Percentiles rank a stretch among this genome's conserved stretches.
phyloP scores from a whole-genome alignment of 2,329 filamentous ascomycete species.

The Colletotrichum viniferum region DNA sequence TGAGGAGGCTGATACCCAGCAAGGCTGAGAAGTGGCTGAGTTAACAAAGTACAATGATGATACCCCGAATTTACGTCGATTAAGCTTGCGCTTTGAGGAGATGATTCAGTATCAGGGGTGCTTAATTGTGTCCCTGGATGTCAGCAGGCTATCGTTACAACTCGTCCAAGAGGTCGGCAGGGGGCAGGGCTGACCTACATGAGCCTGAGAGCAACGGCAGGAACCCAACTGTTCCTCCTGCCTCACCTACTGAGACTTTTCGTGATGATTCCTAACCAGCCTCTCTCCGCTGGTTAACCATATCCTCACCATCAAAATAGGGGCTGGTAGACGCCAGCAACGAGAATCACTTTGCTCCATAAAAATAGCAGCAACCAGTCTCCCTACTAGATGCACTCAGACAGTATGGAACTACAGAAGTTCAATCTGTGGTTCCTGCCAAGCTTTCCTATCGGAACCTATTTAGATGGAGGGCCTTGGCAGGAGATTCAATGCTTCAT shows the following conservation, averaged over 20 bases:
- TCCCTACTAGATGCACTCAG: neutral
- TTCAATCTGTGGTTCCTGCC: neutral
- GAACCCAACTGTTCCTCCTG: rapidly evolving
- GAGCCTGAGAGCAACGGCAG: neutral
- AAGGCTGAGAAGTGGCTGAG: conserved; percentile 38
- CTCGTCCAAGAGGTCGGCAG: neutral
- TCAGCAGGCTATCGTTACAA: neutral
- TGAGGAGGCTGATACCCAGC: conserved; percentile 70
- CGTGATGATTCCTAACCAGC: neutral
- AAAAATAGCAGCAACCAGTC: neutral
- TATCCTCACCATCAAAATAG: neutral
- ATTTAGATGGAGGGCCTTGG: neutral
- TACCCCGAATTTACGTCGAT: neutral
- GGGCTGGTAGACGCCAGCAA: neutral
- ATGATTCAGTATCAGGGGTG: neutral
- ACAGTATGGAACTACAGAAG: neutral
- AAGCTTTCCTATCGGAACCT: neutral
- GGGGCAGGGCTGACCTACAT: neutral
- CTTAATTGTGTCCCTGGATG: neutral
- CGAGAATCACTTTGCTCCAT: neutral
- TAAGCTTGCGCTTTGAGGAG: neutral
- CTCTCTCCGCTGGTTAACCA: neutral
- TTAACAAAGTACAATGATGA: conserved; percentile 2
- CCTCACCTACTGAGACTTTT: neutral
- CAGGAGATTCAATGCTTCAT: neutral